Evolutionary conservation across 441 rosid species (phyloP).

Genomic region (Adansonia gregorii): DNA sequence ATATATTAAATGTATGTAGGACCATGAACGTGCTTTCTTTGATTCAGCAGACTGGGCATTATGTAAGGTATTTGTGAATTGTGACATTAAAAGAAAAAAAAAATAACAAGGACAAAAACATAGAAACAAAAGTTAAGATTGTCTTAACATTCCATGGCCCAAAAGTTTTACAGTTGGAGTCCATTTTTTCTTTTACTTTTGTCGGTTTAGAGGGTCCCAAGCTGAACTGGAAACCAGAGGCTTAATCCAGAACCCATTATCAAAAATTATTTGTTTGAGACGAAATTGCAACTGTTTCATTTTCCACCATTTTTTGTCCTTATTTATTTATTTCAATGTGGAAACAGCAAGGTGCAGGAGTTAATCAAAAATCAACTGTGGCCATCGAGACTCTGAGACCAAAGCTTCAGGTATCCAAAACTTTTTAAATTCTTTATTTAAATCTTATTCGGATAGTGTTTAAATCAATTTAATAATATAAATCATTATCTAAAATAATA

Average conservation of each 20-base stretch:
- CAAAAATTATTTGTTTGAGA: neutral
- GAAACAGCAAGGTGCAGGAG: conserved; percentile 66
- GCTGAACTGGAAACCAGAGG: neutral
- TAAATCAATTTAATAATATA: no score
- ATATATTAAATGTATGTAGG: conserved; percentile 41
- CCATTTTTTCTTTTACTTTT: neutral
- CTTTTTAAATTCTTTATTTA: no score
- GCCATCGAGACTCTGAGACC: conserved; percentile 67
- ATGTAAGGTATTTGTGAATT: conserved; percentile 53
- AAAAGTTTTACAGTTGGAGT: neutral
- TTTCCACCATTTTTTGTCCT: neutral
- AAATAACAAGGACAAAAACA: no score
- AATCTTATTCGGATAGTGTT: no score
- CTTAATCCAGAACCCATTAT: neutral
- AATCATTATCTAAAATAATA: no score
- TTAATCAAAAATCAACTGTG: conserved; percentile 45
- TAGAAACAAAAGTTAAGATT: neutral
- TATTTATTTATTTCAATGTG: neutral
- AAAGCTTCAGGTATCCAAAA: conserved; percentile 55
- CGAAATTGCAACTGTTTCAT: neutral
- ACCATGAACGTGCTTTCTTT: conserved; percentile 74
- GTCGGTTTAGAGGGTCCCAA: conserved; percentile 7
- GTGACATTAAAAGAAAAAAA: no score
- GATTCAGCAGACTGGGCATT: conserved; percentile 94
- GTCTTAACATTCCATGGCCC: neutral